Percentiles rank a stretch among this genome's conserved stretches.
Conservation (phyloP, 768 basidiomycete genomes). For the Boletus subparvulus region DNA sequence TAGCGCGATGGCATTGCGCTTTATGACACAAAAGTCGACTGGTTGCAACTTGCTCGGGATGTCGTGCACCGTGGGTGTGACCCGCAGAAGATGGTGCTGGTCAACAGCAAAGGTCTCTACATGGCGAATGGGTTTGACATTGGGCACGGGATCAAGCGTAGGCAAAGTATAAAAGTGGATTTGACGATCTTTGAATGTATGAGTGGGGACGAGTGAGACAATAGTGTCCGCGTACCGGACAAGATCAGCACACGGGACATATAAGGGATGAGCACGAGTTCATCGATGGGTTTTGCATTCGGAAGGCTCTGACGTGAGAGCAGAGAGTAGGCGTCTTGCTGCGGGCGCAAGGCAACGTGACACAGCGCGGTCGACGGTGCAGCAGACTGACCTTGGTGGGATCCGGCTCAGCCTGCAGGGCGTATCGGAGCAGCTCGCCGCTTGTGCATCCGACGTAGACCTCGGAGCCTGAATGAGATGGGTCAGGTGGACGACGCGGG, state of each 20-base stretch:
- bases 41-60: conserved; percentile 43
- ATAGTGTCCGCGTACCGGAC: conserved; percentile 53
- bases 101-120: conserved; percentile 82
- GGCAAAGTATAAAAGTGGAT: conserved; percentile 83
- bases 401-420: conserved; percentile 56
- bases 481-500: neutral
- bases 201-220: neutral
- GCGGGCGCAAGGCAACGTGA: conserved; percentile 3
- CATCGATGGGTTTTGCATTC: conserved; percentile 69
- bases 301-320: conserved; percentile 70
- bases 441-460: conserved; percentile 86
- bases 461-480: conserved; percentile 60
- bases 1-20: conserved; percentile 60
- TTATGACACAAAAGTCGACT: conserved; percentile 73
- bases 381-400: conserved; percentile 43
- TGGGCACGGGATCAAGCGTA: conserved; percentile 66
- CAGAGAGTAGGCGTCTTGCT: conserved; percentile 64
- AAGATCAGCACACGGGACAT: conserved; percentile 73
- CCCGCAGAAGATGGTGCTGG: conserved; percentile 62
- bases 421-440: conserved; percentile 79
- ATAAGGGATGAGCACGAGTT: conserved; percentile 76
- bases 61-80: conserved; percentile 42
- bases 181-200: conserved; percentile 45
- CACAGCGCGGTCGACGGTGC: neutral
- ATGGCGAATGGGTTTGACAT: conserved; percentile 77